Percentiles rank a stretch among this genome's conserved stretches.
Evolutionary conservation across 192 early-diverging fungal genomes (phyloP).

Genomic region (Coemansia sp.): DNA sequence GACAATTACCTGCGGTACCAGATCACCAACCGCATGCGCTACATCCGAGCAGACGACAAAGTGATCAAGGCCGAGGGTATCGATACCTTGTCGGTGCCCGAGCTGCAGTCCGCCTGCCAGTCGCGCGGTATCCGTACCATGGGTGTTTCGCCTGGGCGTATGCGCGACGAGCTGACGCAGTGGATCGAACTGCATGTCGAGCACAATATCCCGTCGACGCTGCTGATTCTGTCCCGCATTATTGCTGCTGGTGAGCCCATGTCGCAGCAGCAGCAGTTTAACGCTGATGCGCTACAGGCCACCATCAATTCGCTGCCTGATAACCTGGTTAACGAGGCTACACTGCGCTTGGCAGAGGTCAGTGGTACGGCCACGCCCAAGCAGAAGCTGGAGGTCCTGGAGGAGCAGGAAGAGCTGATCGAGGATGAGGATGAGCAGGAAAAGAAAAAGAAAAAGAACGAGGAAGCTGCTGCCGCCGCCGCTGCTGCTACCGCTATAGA

Average conservation of each 20-base stretch:
- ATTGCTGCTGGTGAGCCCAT: slow-evolving; percentile 75
- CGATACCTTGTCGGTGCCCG: slow-evolving; percentile 82
- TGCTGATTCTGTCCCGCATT: slow-evolving; percentile 88
- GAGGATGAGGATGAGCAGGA: slow-evolving; percentile 92
- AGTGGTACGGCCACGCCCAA: slow-evolving; percentile 89
- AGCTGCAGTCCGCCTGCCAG: slow-evolving; percentile 83
- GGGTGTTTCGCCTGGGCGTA: slow-evolving; percentile 85
- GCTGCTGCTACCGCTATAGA: slow-evolving; percentile 56
- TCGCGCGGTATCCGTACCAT: slow-evolving; percentile 86
- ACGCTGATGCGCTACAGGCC: slow-evolving; percentile 85
- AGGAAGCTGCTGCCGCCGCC: no score
- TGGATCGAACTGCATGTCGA: slow-evolving; percentile 94
- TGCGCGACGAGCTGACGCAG: slow-evolving; percentile 84
- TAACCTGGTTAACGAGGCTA: slow-evolving; percentile 84
- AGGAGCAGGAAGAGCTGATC: slow-evolving; percentile 96
- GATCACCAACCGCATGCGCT: slow-evolving; percentile 82
- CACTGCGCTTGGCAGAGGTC: slow-evolving; percentile 81
- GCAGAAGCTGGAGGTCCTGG: slow-evolving; percentile 90
- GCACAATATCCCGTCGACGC: slow-evolving; percentile 86
- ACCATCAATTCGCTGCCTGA: slow-evolving; percentile 90
- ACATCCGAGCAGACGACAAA: slow-evolving; percentile 87
- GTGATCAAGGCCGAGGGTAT: slow-evolving; percentile 85
- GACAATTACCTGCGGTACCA: slow-evolving; percentile 93
- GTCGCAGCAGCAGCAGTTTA: slow-evolving; percentile 73
- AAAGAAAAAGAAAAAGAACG: slow-evolving; percentile 57